phyloP scores from a whole-genome alignment of 768 basidiomycete genomes.

The Panus rudis region DNA sequence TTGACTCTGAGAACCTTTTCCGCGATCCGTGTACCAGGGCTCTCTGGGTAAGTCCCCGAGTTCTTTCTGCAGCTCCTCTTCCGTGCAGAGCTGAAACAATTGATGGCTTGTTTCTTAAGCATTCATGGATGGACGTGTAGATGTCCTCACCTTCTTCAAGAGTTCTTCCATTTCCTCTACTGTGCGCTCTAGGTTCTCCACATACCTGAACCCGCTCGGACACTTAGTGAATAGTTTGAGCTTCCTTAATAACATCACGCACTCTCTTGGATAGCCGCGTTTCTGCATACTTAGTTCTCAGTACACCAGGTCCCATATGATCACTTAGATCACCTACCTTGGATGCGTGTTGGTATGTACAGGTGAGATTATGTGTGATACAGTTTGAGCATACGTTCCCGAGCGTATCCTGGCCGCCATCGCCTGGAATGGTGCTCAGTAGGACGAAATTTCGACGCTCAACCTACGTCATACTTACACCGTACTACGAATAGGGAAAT shows the following conservation, averaged over 20 bases:
- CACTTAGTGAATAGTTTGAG: neutral
- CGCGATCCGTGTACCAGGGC: no score
- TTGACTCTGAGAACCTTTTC: conserved; percentile 20
- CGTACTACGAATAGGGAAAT: conserved; percentile 2
- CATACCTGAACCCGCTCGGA: conserved; percentile 27
- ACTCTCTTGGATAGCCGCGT: conserved; percentile 62
- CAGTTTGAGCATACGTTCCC: conserved; percentile 48
- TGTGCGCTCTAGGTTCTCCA: conserved; percentile 34
- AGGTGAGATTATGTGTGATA: conserved; percentile 40
- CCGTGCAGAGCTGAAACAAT: conserved; percentile 56
- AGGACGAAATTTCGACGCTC: no score
- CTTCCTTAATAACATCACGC: neutral
- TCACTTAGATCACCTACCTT: no score
- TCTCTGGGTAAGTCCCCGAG: conserved; percentile 40
- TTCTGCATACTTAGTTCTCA: conserved; percentile 28
- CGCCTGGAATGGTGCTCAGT: conserved; percentile 2
- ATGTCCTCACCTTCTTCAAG: conserved; percentile 26
- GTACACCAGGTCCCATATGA: no score
- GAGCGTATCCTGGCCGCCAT: conserved; percentile 10
- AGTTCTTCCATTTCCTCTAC: conserved; percentile 37
- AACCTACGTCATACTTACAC: conserved; percentile 5
- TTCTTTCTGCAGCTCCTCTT: conserved; percentile 53
- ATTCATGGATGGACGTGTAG: neutral
- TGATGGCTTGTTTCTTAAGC: no score
- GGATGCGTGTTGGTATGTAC: conserved; percentile 51